Conservation (phyloP, 176 grass and related monocot species). For the Carex parvula region DNA sequence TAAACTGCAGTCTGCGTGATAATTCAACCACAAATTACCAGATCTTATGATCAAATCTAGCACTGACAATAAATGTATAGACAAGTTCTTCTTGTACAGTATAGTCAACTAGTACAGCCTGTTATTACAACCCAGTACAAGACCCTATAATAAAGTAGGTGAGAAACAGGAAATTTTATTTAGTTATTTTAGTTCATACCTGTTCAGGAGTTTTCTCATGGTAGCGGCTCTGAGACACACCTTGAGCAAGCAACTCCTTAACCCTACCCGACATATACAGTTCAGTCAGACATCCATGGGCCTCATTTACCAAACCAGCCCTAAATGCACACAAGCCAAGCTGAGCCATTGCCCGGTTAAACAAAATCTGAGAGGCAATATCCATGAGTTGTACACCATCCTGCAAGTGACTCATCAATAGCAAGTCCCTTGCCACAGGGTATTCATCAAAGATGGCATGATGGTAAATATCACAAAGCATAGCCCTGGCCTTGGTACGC, state of each 20-base stretch:
- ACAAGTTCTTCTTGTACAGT: neutral
- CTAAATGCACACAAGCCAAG: slow-evolving; percentile 83
- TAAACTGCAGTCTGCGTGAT: neutral
- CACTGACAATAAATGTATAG: neutral
- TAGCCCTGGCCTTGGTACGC: slow-evolving; percentile 88
- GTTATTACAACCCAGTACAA: neutral
- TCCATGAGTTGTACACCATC: slow-evolving; percentile 95
- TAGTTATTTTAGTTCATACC: slow-evolving; percentile 35
- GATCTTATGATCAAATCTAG: neutral
- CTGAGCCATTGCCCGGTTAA: slow-evolving; percentile 90
- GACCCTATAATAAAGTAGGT: neutral
- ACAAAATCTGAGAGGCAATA: slow-evolving; percentile 91
- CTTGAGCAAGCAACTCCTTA: slow-evolving; percentile 92
- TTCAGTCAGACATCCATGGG: slow-evolving; percentile 80
- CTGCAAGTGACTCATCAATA: slow-evolving; percentile 96
- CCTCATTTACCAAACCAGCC: slow-evolving; percentile 80
- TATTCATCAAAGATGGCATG: slow-evolving; percentile 90
- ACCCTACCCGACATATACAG: slow-evolving; percentile 77
- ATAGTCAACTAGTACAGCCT: neutral
- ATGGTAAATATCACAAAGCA: slow-evolving; percentile 98
- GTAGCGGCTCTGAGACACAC: slow-evolving; percentile 85
- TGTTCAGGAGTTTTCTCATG: slow-evolving; percentile 97
- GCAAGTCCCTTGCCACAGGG: slow-evolving; percentile 73
- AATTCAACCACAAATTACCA: neutral
- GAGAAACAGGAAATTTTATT: neutral